Percentiles rank a stretch among this genome's conserved stretches.
phyloP scores from a whole-genome alignment of 345 rosid species.

The Tarenaya hassleriana region DNA sequence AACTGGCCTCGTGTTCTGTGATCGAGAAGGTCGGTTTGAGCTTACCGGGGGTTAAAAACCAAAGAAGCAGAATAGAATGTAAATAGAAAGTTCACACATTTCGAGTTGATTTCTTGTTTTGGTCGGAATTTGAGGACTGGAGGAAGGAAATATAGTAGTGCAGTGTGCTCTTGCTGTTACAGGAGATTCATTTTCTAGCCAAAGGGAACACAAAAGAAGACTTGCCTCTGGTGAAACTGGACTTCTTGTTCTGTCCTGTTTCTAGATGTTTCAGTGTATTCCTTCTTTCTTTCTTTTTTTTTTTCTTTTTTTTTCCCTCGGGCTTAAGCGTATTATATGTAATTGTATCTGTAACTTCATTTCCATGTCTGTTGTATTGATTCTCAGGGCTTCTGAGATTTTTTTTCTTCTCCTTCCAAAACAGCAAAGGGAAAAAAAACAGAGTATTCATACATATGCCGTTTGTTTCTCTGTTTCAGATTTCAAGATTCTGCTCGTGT shows the following conservation, averaged over 20 bases:
- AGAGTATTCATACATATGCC: constrained; percentile 16
- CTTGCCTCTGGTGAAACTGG: constrained; percentile 31
- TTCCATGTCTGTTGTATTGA: constrained; percentile 31
- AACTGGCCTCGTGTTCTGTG: too few species aligned
- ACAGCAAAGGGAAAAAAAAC: constrained; percentile 19
- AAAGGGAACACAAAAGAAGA: constrained; percentile 25
- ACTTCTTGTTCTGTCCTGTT: constrained; percentile 32
- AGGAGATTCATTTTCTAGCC: constrained; percentile 21
- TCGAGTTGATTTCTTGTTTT: constrained; percentile 22
- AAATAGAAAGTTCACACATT: constrained; percentile 35
- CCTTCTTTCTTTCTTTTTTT: constrained; percentile 1
- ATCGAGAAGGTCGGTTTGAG: too few species aligned
- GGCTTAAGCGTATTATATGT: too few species aligned
- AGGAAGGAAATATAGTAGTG: constrained; percentile 20
- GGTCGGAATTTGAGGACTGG: constrained; percentile 14
- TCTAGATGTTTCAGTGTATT: constrained; percentile 27
- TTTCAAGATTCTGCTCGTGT: constrained; percentile 1
- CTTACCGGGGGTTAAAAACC: too few species aligned
- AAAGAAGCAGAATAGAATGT: constrained; percentile 22
- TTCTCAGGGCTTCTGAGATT: constrained; percentile 20
- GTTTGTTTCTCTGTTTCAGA: neutral
- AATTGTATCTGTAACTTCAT: constrained; percentile 28
- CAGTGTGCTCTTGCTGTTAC: constrained; percentile 33
- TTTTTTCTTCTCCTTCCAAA: constrained; percentile 22
- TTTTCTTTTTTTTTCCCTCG: constrained; percentile 3